Conservation (phyloP, 164 flowering plant genomes). For the Dillenia suffruticosa region DNA sequence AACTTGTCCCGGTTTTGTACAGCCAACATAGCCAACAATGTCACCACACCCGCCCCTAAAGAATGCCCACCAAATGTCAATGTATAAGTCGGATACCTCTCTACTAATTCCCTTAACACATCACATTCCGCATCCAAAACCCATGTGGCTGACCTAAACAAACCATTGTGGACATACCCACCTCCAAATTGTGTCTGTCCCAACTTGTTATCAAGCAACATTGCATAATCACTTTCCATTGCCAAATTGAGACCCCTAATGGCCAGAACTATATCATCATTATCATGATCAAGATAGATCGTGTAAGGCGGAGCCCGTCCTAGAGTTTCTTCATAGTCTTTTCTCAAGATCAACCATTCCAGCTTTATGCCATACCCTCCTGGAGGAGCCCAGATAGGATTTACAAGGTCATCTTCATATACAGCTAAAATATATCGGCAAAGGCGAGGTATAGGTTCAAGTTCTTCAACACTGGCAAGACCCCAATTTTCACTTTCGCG, state of each 20-base stretch:
- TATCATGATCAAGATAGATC: constrained; percentile 74
- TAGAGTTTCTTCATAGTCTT: constrained; percentile 52
- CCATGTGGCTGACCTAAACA: constrained; percentile 83
- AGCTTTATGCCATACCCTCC: constrained; percentile 86
- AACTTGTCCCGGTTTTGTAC: constrained; percentile 45
- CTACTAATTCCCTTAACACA: constrained; percentile 50
- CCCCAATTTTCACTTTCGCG: constrained; percentile 95
- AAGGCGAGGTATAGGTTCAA: constrained; percentile 83
- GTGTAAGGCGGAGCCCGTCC: constrained; percentile 79
- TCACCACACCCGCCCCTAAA: constrained; percentile 71
- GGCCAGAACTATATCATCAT: constrained; percentile 64
- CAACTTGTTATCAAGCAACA: constrained; percentile 75
- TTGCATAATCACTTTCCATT: constrained; percentile 76
- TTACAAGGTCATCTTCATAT: constrained; percentile 77
- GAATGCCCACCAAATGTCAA: constrained; percentile 95
- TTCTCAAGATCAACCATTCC: constrained; percentile 54
- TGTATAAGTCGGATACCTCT: constrained; percentile 57
- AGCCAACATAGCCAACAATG: constrained; percentile 51
- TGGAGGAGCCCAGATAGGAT: constrained; percentile 83
- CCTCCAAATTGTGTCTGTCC: constrained; percentile 84
- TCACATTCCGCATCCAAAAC: constrained; percentile 73
- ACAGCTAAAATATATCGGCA: constrained; percentile 73
- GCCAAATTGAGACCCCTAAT: constrained; percentile 81
- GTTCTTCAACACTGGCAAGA: constrained; percentile 68
- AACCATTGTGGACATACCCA: constrained; percentile 96